A percentile compares a stretch with the other conserved stretches of the same genome.
Conservation (phyloP, 768 basidiomycete genomes). For the Dioszegia aurantiaca region DNA sequence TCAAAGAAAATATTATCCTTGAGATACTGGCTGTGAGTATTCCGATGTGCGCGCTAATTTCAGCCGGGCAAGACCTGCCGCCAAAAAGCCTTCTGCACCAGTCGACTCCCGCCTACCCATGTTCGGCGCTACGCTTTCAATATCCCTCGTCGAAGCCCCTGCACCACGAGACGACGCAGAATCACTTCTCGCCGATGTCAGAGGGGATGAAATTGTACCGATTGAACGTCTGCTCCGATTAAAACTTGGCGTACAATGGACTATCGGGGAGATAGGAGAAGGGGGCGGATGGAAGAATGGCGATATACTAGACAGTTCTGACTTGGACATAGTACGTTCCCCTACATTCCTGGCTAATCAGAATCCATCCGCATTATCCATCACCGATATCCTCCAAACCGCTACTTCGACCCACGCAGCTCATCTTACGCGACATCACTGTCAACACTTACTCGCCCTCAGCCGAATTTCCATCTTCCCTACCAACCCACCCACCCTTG, state of each 20-base stretch:
- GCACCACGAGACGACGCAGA: conserved; percentile 21
- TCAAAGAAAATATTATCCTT: conserved; percentile 67
- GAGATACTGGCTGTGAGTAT: conserved; percentile 80
- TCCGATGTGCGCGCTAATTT: too few species aligned
- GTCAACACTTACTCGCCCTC: conserved; percentile 22
- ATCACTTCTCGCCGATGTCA: conserved; percentile 26
- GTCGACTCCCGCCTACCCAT: conserved; percentile 27
- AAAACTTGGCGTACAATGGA: conserved; percentile 72
- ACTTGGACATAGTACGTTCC: conserved; percentile 59
- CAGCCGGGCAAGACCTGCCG: conserved; percentile 9
- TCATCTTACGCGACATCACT: conserved; percentile 23
- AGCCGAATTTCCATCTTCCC: conserved; percentile 28
- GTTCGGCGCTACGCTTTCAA: conserved; percentile 69
- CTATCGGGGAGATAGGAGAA: conserved; percentile 64
- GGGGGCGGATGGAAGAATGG: conserved; percentile 61
- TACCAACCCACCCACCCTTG: conserved; percentile 27
- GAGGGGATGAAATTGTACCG: conserved; percentile 44
- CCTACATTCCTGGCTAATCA: conserved; percentile 30
- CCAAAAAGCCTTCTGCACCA: background rate
- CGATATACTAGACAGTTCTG: conserved; percentile 55
- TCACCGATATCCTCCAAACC: conserved; percentile 65
- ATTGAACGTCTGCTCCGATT: conserved; percentile 69
- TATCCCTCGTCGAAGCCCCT: conserved; percentile 54
- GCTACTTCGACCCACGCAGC: conserved; percentile 66
- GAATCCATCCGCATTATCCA: conserved; percentile 70